Base-by-base conservation (phyloP, 345 rosid genomes). In the Jatropha curcas region DNA sequence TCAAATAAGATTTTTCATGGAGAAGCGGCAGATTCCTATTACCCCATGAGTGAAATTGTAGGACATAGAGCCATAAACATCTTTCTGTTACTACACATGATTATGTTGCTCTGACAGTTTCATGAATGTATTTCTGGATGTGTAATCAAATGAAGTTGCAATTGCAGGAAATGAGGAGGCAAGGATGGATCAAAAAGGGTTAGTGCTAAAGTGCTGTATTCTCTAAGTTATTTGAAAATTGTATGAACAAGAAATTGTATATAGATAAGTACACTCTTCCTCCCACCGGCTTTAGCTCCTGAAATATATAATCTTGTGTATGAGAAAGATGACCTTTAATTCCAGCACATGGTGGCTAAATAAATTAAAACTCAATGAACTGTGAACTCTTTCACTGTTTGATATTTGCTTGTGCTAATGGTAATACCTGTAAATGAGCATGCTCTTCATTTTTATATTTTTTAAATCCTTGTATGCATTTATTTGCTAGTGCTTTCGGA, bases 81-180 rank as follows among this genome's bases (percentile, higher is more conserved):
- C 56, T 22, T 43, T n/a, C 48, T 17, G 4, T 12, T 30, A n/a
- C 4, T 50, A 12, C 33, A 33, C 41, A 24, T 41, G 25, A 30
- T 34, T 27, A 41, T 17, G 39, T 31, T 43, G 24, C 1, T 28
- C 46, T 1, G 6, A 24, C 58, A 10, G 33, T 31, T 19, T 53
- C 1, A 4, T 11, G 41, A 2, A 8, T 53, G 5, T 45, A 25
- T 34, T 34, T 27, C 22, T 27, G 46, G 61, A 34, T 33, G 43
- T 30, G 20, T 67, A 70, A 31, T 64, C 4, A 5, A 5, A 30
- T 71, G 48, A 43, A 33, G 53, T 51, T 78, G 43, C 52, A 56
- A 81, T 53, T 79, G 64, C 89, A 94, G 98, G 97, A 71, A 92
- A 89, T 66, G 98, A 94, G 75, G 98, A 94, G 57, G 87, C 83